Conservation (phyloP, 306 rosid species). For the Trifolium repens region DNA sequence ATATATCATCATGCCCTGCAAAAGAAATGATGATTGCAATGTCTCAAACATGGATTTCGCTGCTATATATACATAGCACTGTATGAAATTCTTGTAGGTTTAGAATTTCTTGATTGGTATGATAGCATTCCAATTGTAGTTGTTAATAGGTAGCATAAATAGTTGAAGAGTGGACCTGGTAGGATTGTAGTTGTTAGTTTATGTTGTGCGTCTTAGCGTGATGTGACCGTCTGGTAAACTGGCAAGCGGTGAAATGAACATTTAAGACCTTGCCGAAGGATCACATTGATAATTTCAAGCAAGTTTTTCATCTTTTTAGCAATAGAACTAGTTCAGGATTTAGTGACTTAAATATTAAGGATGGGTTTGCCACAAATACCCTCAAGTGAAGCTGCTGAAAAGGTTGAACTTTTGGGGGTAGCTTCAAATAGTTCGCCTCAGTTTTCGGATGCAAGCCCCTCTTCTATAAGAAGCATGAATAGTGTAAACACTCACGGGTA, state of each 20-base stretch:
- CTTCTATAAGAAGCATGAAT: slow-evolving; percentile 55
- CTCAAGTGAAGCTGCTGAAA: slow-evolving; percentile 61
- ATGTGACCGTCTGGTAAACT: slow-evolving; percentile 36
- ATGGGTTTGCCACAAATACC: slow-evolving; percentile 95
- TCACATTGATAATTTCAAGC: slow-evolving; percentile 32
- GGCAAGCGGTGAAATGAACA: slow-evolving; percentile 35
- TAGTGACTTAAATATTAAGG: slow-evolving; percentile 24
- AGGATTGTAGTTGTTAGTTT: slow-evolving; percentile 34
- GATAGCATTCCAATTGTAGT: slow-evolving; percentile 40
- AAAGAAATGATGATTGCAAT: slow-evolving; percentile 51
- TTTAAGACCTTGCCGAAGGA: slow-evolving; percentile 29
- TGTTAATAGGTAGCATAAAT: slow-evolving; percentile 29
- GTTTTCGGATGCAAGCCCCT: slow-evolving; percentile 60
- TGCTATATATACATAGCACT: slow-evolving; percentile 67
- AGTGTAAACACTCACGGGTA: slow-evolving; percentile 47
- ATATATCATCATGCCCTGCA: slow-evolving; percentile 40
- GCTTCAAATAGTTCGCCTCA: slow-evolving; percentile 62
- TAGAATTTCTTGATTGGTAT: slow-evolving; percentile 36
- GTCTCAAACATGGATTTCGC: slow-evolving; percentile 57
- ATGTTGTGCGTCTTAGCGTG: slow-evolving; percentile 8
- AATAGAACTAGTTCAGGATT: slow-evolving; percentile 32
- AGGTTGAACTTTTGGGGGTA: slow-evolving; percentile 50
- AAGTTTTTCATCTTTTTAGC: slow-evolving; percentile 30
- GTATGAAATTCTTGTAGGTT: slow-evolving; percentile 45
- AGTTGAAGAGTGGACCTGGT: slow-evolving; percentile 24